Evolutionary conservation across 257 asterid genomes (phyloP), one percentile per base, ranked within the genome.

Genomic region (Parsonsia alboflavescens): DNA sequence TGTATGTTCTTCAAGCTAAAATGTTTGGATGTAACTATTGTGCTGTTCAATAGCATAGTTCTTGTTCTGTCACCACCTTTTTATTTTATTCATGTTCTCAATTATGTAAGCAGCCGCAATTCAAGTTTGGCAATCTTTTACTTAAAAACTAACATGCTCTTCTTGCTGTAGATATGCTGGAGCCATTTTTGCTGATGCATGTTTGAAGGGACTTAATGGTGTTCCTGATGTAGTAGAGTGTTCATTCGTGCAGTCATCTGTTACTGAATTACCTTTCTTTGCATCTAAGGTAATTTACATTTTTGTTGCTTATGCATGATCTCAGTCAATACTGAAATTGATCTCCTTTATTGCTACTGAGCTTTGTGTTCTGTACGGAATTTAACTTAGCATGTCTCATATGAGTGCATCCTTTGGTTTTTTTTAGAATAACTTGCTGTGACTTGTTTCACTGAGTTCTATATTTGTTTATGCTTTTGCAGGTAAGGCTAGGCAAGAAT

Each of bases 131-230:
- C 63, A 26, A 56, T 59, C 61, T 42, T 33, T 50, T 19, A 52
- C 66, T 46, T 74, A 7, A 19, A 33, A 50, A 57, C 73, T 62
- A 62, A 67, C 68, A 59, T 28, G 16, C 50, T 7, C 69, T 28
- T 17, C 65, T 9, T 7, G 17, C 0, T 82, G 82, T 90, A 91
- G 97, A 72, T 93, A 89, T 85, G 96, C 97, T 5, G 96, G 97
- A n/a, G 96, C 98, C 50, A 81, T 88, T 52, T 93, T 91, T 77
- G 95, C 96, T 17, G 98, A 93, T 89, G 97, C 98, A 73, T 90
- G 96, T 86, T 81, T 92, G 73, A 92, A 89, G 81, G 97, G 98
- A 67, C 94, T 91, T 49, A 93, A 93, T 79, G 97, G 97, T 24
- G 96, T 89, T 65, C 96, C 93, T 21, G 95, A 87, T 82, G 93